Conservation (phyloP, 83 land plant species). For the Picea abies region DNA sequence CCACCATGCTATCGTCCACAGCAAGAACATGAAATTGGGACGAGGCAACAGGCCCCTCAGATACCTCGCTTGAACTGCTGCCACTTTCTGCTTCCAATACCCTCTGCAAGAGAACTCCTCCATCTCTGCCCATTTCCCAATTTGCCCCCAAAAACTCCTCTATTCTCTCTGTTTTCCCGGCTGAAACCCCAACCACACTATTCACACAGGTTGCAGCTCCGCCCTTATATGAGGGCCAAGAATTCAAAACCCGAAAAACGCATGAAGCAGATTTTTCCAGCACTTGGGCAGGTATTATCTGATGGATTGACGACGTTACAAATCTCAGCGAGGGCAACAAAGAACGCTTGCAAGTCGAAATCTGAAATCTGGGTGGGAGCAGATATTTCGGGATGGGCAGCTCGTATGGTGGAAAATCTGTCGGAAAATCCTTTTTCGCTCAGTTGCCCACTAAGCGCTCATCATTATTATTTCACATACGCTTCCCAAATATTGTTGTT, state of each 20-base stretch:
- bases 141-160: not conserved
- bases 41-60: not conserved
- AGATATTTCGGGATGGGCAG: constrained; percentile 13
- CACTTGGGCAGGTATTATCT: not conserved
- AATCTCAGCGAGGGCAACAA: not conserved
- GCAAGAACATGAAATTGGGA: constrained; percentile 69
- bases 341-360: not conserved
- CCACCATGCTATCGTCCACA: constrained; percentile 81
- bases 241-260: not conserved
- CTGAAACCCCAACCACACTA: not conserved
- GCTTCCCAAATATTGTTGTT: no score
- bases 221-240: not conserved
- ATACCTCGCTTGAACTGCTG: not conserved
- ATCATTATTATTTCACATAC: no score
- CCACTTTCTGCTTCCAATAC: not conserved
- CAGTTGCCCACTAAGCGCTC: not conserved
- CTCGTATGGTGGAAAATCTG: constrained; percentile 10
- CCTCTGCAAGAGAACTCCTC: constrained; percentile 6
- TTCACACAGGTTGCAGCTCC: not conserved
- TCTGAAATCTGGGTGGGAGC: not conserved
- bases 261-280: constrained; percentile 3
- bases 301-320: not conserved
- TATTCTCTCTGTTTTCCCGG: not conserved
- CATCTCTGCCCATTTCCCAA: constrained; percentile 3
- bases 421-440: constrained; percentile 12